Percentiles rank a stretch among this genome's conserved stretches.
phyloP scores from a whole-genome alignment of 2,329 filamentous ascomycete species.

The Botrytis deweyae region DNA sequence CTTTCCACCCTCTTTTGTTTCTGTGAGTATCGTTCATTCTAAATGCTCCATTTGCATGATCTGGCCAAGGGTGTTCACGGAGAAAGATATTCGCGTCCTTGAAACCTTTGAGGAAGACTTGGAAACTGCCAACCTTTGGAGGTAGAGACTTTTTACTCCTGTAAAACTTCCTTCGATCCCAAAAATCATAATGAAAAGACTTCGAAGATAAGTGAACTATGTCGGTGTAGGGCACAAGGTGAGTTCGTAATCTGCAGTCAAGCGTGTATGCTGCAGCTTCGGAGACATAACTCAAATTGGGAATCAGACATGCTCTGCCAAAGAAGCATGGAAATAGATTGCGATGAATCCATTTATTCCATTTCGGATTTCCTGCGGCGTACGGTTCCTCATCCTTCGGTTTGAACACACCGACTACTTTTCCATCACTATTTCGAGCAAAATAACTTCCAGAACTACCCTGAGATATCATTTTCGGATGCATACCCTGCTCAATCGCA shows the following conservation, averaged over 20 bases:
- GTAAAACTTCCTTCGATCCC: slow-evolving; percentile 86
- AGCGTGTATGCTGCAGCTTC: slow-evolving; percentile 96
- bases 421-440: slow-evolving; percentile 84
- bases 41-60: slow-evolving; percentile 68
- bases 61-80: slow-evolving; percentile 94
- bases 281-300: slow-evolving; percentile 95
- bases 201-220: slow-evolving; percentile 93
- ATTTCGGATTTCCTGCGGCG: slow-evolving; percentile 94
- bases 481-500: slow-evolving; percentile 86
- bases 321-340: slow-evolving; percentile 98
- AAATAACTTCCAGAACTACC: slow-evolving; percentile 98
- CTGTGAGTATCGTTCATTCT: slow-evolving; percentile 65
- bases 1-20: slow-evolving; percentile 73
- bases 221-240: slow-evolving; percentile 94
- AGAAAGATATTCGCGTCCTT: slow-evolving; percentile 97
- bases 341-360: slow-evolving; percentile 99
- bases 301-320: slow-evolving; percentile 89
- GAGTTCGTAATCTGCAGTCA: slow-evolving; percentile 83
- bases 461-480: slow-evolving; percentile 94
- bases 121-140: slow-evolving; percentile 90
- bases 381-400: slow-evolving; percentile 99
- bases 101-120: slow-evolving; percentile 94
- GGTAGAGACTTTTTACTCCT: slow-evolving; percentile 84
- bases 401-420: slow-evolving; percentile 97
- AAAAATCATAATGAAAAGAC: slow-evolving; percentile 97